A percentile compares a stretch with the other conserved stretches of the same genome.
These are phyloP conservation scores for Aphanomyces cochlioides DNA, from an alignment of 352 stramenopile genomes.

Conservation along the genomic window DNA sequence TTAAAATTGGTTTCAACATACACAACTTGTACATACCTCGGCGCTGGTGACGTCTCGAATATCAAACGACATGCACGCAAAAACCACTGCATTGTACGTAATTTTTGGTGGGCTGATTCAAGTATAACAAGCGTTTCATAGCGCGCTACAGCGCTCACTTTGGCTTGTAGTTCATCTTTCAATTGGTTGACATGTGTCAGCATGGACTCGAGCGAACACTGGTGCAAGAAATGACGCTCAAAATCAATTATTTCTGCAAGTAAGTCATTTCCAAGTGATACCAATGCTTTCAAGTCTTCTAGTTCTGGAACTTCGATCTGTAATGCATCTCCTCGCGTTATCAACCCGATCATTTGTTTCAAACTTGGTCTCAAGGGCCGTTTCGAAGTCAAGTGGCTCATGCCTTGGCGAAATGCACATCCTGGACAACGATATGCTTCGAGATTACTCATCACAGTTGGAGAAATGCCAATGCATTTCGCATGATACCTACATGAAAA, in stretches of 20 bases:
- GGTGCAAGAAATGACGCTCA: conserved; percentile 15
- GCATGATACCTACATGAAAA: conserved; percentile 43
- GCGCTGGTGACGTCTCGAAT: conserved; percentile 43
- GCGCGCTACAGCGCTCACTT: conserved; percentile 27
- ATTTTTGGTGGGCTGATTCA: conserved; percentile 46
- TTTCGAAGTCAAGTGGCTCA: conserved; percentile 69
- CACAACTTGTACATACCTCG: conserved; percentile 31
- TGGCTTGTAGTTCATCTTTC: conserved; percentile 24
- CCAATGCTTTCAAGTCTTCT: conserved; percentile 40
- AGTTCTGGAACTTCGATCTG: conserved; percentile 54
- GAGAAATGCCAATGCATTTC: conserved; percentile 57
- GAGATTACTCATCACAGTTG: conserved; percentile 50
- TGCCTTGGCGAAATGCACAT: conserved; percentile 57
- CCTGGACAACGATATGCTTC: conserved; percentile 71
- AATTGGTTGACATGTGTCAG: background rate
- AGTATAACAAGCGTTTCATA: conserved; percentile 40
- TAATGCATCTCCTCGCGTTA: conserved; percentile 51
- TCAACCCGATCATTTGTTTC: conserved; percentile 47
- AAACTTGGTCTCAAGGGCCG: conserved; percentile 48
- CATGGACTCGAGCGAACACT: conserved; percentile 19
- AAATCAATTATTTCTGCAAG: conserved; percentile 13
- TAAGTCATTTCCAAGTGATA: conserved; percentile 29
- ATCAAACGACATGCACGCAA: conserved; percentile 66
- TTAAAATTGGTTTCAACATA: background rate
- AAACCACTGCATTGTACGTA: conserved; percentile 73